These are phyloP conservation scores for Bassia scoparia DNA, from an alignment of 148 eudicot genomes.

Conservation along the genomic window DNA sequence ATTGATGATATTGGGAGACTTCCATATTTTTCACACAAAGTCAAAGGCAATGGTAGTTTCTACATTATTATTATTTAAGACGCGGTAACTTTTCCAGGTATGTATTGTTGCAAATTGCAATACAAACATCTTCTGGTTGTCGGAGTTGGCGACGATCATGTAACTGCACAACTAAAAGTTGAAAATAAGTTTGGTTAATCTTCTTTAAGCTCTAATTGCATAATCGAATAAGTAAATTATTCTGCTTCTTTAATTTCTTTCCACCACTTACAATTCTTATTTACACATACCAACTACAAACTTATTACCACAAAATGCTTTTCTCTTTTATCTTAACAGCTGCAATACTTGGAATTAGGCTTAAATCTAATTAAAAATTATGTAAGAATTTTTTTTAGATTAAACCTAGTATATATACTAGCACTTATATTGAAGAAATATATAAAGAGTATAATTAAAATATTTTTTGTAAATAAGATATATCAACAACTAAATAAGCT, in stretches of 20 bases:
- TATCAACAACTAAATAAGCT: not conserved
- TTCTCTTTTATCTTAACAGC: not conserved
- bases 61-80: not conserved
- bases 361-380: too few relatives aligned
- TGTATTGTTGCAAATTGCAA: not conserved
- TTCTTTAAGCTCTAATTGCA: not conserved
- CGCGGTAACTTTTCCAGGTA: slow-evolving; percentile 12
- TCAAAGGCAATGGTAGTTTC: slow-evolving; percentile 10
- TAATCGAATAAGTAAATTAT: not conserved
- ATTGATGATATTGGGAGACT: not conserved
- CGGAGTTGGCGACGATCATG: too few relatives aligned
- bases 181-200: not conserved
- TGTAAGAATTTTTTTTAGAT: too few relatives aligned
- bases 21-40: not conserved
- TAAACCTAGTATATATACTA: too few relatives aligned
- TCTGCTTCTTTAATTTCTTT: not conserved
- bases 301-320: not conserved
- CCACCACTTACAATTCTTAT: too few relatives aligned
- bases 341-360: not conserved
- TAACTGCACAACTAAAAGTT: not conserved
- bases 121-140: not conserved
- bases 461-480: too few relatives aligned
- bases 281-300: not conserved
- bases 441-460: too few relatives aligned
- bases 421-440: too few relatives aligned